Evolutionary conservation across 2,329 filamentous ascomycete species (phyloP), one percentile per base, ranked within the genome.

Genomic region (Berkeleyomyces basicola): DNA sequence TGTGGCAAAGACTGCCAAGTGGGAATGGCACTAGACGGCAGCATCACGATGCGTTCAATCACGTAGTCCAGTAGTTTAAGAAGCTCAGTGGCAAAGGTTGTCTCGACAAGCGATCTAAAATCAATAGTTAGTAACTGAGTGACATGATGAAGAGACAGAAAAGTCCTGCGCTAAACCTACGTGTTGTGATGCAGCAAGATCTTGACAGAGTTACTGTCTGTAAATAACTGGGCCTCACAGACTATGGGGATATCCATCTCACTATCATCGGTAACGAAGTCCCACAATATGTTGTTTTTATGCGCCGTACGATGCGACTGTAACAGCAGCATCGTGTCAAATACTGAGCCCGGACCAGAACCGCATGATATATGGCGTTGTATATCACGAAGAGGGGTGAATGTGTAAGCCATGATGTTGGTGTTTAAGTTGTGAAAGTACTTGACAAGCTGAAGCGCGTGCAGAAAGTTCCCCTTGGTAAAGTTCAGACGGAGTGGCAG

Each of bases 291-390:
- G 4, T 71, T 67, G 59, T 86, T 79, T 66, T 87, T 78, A 2
- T 79, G 7, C 3, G 36, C 16, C 23, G 11, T 75, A 40, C 82
- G 79, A 0, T 80, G 77, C 51, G 85, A 84, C 69, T 96, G 91
- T 9, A 96, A 75, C 58, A 96, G 80, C 14, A 96, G 75, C 39
- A 96, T 73, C 1, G 86, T 88, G 69, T 95, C 88, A 70, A 96
- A 96, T 0, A 96, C 74, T 10, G 37, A 9, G 31, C 77, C 77
- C 16, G 73, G 72, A 1, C 79, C 31, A 2, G 36, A 77, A 1
- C 68, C 67, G 2, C 63, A 78, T 70, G 63, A 71, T 64, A 66
- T 73, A 68, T 69, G 75, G 66, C 67, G 77, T 67, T 92, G 89
- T 11, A 95, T 83, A 0, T 79, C 79, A 33, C 90, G 81, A 36